Conservation (phyloP, 148 eudicot species). For the Chenopodium quinoa region DNA sequence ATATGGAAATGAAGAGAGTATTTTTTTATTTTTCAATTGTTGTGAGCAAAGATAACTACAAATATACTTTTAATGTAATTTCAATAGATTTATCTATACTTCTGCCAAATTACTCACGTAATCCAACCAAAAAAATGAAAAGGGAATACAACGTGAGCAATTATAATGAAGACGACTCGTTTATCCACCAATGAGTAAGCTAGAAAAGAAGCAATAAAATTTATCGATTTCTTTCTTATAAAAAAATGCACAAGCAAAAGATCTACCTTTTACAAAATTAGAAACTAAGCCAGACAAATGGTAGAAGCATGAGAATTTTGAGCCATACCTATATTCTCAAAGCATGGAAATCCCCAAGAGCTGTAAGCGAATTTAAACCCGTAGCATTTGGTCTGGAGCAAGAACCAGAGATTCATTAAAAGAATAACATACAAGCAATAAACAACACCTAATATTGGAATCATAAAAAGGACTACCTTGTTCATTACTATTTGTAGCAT, state of each 20-base stretch:
- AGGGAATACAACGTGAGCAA: not conserved
- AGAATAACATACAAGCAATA: too few species aligned
- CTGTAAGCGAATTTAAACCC: too few species aligned
- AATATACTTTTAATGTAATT: too few species aligned
- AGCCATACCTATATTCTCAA: not conserved
- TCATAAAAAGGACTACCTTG: too few species aligned
- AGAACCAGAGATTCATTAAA: too few species aligned
- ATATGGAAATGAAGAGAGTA: too few species aligned
- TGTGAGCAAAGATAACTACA: too few species aligned
- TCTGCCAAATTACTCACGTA: not conserved
- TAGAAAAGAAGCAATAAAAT: not conserved
- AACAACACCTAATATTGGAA: too few species aligned
- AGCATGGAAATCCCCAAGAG: not conserved
- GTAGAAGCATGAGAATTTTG: not conserved
- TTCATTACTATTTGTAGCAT: too few species aligned
- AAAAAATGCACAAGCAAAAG: not conserved
- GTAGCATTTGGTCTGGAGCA: too few species aligned
- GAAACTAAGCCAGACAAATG: not conserved
- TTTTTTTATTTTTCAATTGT: too few species aligned
- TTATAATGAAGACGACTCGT: not conserved
- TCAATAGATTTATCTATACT: not conserved
- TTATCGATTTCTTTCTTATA: not conserved
- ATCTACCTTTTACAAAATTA: not conserved
- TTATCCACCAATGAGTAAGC: conserved; percentile 2
- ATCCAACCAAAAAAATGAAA: too few species aligned